Evolutionary conservation across 352 stramenopile genomes (phyloP), one percentile per base, ranked within the genome.

Genomic region (Phytophthora capsici): DNA sequence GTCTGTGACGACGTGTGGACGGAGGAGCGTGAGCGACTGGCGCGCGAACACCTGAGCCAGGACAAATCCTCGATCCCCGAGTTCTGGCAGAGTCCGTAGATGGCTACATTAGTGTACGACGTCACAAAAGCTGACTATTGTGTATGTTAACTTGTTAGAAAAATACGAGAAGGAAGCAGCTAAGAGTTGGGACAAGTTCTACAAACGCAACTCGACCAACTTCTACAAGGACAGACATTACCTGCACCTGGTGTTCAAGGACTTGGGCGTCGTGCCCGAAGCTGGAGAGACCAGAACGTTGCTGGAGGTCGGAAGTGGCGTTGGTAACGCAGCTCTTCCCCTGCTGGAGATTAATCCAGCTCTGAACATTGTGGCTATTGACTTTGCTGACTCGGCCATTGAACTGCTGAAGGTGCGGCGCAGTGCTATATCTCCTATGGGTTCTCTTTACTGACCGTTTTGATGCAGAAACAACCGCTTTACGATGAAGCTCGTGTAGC

Each of bases 191-290:
- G 89, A 98, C 71, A 87, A 89, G 60, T 98, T 98, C 73, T 98
- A 98, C 76, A 88, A 94, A 49, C 81, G 89, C 50, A 97, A 98
- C 77, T 80, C 84, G 44, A 97, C 82, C 51, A 97, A 97, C 57
- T 98, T 98, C 72, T 98, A 98, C 80, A 98, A 98, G 73, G 93
- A 98, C 82, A 81, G 84, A 48, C 94, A 98, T 73, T 98, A 98
- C 57, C 73, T 98, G 36, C 82, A 98, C 57, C 72, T 97, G 20
- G 88, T 95, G 2, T 98, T 98, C 74, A 71, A 92, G 10, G 80
- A 97, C 28, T 77, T 98, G 10, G 85, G 93, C 23, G 57, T 78
- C 1, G 62, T 78, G 3, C 75, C 84, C 0, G 77, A 90, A 46
- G 36, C 50, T 0, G 73, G 73, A 8, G 43, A 88, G 57, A 82